These are phyloP conservation scores for Spathaspora sp. DNA, from an alignment of 805 yeast genomes.

Conservation along the genomic window DNA sequence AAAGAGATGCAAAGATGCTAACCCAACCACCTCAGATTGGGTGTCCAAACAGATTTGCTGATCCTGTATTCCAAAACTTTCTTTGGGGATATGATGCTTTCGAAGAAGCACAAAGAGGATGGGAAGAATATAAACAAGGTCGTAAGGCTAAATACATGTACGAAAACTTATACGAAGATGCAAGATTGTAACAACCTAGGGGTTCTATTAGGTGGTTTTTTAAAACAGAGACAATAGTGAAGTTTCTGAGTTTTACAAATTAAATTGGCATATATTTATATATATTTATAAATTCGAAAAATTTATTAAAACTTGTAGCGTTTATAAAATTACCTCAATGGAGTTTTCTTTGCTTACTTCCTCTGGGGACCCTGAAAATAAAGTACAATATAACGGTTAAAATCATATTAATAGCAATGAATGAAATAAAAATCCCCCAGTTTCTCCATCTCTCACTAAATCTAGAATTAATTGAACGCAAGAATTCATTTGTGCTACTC, in stretches of 20 bases:
- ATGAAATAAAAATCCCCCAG: conserved; percentile 47
- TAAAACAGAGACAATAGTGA: no score
- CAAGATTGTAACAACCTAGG: background rate
- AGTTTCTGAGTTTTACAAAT: background rate
- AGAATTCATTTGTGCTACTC: conserved; percentile 53
- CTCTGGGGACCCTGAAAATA: conserved; percentile 73
- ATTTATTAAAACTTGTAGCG: background rate
- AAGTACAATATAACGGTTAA: conserved; percentile 43
- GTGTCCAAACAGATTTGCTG: conserved; percentile 22
- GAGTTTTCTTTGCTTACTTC: conserved; percentile 32
- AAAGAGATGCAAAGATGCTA: conserved; percentile 15
- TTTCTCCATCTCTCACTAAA: conserved; percentile 61
- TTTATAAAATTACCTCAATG: background rate
- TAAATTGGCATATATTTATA: no score
- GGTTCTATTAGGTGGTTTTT: background rate
- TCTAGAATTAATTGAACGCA: conserved; percentile 42
- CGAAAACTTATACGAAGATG: conserved; percentile 8
- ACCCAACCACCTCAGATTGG: conserved; percentile 15
- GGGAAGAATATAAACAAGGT: conserved; percentile 9
- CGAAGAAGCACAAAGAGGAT: conserved; percentile 18
- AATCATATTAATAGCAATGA: conserved; percentile 29
- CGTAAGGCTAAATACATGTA: conserved; percentile 4
- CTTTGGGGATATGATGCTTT: conserved; percentile 22
- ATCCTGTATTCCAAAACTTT: conserved; percentile 21
- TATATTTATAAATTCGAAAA: no score